These are phyloP conservation scores for Russula dissimulans DNA, from an alignment of 768 basidiomycete genomes.

Conservation along the genomic window DNA sequence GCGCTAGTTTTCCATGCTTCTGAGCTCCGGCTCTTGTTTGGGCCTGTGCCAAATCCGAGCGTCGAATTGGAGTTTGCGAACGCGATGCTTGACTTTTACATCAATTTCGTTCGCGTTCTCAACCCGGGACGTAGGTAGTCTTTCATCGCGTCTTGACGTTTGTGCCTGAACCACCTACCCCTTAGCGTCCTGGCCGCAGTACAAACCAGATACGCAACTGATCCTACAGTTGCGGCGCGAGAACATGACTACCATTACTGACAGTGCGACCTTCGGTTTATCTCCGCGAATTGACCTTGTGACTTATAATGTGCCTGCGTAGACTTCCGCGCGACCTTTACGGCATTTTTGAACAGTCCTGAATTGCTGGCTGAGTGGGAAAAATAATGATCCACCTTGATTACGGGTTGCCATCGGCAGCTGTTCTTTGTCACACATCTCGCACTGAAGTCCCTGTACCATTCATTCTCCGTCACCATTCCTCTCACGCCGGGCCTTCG, in stretches of 20 bases:
- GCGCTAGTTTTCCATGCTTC: no score
- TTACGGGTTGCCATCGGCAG: no score
- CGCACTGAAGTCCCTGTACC: no score
- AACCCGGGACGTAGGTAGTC: slow-evolving; percentile 41
- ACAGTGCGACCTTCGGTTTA: slow-evolving; percentile 26
- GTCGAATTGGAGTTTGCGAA: slow-evolving; percentile 32
- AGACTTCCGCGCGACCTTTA: background rate
- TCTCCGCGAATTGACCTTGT: background rate
- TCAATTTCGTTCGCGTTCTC: slow-evolving; percentile 48
- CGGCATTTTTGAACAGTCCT: no score
- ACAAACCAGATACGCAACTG: background rate
- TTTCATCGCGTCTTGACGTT: background rate
- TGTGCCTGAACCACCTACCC: background rate
- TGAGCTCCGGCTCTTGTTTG: no score
- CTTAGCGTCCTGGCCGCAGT: slow-evolving; percentile 37
- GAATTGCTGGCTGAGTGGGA: no score
- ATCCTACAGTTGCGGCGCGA: slow-evolving; percentile 43
- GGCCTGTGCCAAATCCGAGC: no score
- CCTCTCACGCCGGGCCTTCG: no score
- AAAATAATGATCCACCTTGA: no score
- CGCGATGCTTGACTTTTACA: slow-evolving; percentile 42
- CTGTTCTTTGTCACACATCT: no score
- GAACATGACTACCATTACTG: slow-evolving; percentile 46
- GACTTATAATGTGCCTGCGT: background rate
- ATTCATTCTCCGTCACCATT: no score